A percentile compares a stretch with the other conserved stretches of the same genome.
phyloP scores from a whole-genome alignment of 805 yeast species.

The Cyberlindnera mississippiensis region DNA sequence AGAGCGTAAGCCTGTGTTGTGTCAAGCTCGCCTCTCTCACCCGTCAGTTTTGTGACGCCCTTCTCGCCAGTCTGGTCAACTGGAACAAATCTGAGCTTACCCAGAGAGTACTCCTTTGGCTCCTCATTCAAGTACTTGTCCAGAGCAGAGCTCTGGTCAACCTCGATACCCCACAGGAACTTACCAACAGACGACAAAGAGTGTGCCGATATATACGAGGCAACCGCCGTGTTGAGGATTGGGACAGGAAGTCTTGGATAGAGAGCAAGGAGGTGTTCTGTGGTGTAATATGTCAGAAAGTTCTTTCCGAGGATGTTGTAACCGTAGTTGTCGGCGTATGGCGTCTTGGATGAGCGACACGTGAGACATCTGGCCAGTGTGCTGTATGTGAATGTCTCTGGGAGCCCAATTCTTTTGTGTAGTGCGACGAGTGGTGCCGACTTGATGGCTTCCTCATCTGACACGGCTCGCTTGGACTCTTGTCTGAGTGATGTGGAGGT shows the following conservation, averaged over 20 bases:
- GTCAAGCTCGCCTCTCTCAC: constrained; percentile 25
- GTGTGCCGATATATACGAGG: constrained; percentile 66
- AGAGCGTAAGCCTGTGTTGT: constrained; percentile 44
- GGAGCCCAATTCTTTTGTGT: constrained; percentile 70
- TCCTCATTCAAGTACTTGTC: constrained; percentile 67
- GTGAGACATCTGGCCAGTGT: constrained; percentile 81
- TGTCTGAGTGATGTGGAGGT: constrained; percentile 4
- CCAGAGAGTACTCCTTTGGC: constrained; percentile 61
- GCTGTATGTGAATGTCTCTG: constrained; percentile 50
- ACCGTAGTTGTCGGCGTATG: constrained; percentile 68
- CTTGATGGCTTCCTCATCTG: constrained; percentile 49
- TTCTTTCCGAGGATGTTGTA: constrained; percentile 80
- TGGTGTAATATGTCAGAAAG: constrained; percentile 67
- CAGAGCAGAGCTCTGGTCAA: constrained; percentile 59
- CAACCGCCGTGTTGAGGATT: constrained; percentile 70
- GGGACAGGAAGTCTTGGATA: constrained; percentile 90
- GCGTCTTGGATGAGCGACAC: constrained; percentile 41
- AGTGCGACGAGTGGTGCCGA: constrained; percentile 76
- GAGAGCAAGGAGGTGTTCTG: constrained; percentile 65
- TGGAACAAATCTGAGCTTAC: constrained; percentile 55
- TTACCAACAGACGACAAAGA: constrained; percentile 65
- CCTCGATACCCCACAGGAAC: constrained; percentile 81
- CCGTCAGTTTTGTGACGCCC: constrained; percentile 50
- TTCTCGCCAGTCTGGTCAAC: constrained; percentile 33
- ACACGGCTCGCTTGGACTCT: constrained; percentile 26